These are phyloP conservation scores for Xylaria polymorpha DNA, from an alignment of 2,329 filamentous ascomycete species.

Conservation along the genomic window DNA sequence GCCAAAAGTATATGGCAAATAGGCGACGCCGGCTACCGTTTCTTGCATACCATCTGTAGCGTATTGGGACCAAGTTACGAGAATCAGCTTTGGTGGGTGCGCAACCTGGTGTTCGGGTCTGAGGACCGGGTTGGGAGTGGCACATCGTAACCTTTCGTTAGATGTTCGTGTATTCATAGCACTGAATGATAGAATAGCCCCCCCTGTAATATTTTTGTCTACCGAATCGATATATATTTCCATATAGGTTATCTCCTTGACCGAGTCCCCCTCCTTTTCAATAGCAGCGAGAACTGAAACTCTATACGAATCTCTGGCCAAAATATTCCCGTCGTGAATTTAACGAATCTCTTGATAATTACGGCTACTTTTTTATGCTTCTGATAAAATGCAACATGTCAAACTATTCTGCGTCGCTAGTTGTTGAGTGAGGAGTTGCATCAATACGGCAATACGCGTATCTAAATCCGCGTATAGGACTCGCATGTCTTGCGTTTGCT, in stretches of 20 bases:
- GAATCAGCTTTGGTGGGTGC: constrained; percentile 25
- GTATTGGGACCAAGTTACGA: constrained; percentile 25
- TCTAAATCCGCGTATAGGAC: constrained; percentile 8
- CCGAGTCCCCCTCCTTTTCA: too few species aligned
- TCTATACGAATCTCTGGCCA: too few species aligned
- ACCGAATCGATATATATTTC: too few species aligned
- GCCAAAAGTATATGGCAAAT: constrained; percentile 47
- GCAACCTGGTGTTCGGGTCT: constrained; percentile 18
- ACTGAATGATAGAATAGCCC: too few species aligned
- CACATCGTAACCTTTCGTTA: neutral
- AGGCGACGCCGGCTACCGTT: constrained; percentile 28
- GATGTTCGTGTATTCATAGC: neutral
- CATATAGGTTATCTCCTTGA: too few species aligned
- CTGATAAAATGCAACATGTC: too few species aligned
- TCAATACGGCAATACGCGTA: constrained; percentile 15
- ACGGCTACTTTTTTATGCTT: too few species aligned
- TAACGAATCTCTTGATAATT: too few species aligned
- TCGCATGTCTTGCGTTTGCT: neutral
- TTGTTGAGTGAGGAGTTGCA: neutral
- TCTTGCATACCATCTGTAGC: constrained; percentile 25
- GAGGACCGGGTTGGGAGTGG: neutral
- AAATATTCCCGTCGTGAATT: neutral
- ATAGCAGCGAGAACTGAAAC: too few species aligned
- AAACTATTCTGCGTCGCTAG: neutral
- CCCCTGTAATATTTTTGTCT: neutral